Base-by-base conservation (phyloP, 805 yeast genomes). In the Barnettozyma sp. region DNA sequence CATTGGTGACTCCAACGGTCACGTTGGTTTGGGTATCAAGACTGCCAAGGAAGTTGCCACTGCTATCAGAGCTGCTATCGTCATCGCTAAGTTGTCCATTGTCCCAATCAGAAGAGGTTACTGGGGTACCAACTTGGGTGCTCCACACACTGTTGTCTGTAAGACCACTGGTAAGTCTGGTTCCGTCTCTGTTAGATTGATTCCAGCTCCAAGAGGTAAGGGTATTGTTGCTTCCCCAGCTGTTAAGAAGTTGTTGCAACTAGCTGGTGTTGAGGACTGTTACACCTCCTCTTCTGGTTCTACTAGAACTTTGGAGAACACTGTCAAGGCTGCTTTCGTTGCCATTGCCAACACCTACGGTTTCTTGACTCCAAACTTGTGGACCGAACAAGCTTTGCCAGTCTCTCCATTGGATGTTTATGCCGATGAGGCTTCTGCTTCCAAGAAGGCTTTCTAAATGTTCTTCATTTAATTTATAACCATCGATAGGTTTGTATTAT, bases 131-230 rank as follows among this genome's bases (percentile, higher is more conserved):
- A 86, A 87, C 80, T 84, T 92, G 72, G 98, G 98, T 82, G 82
- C 84, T 71, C 98, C 98, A 66, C 98, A 92, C 83, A 84, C 98
- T 56, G 82, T 90, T 66, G 90, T 96, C 63, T 71, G 81, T 73
- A 92, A 92, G 87, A 86, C 88, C 68, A 82, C 97, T 56, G 98
- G 98, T 77, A 92, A 90, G 87, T 92, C 97, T 78, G 98, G 98
- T 82, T 90, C 97, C 71, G 97, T 92, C 65, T 69, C 82, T 50
- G 96, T 90, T 57, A 87, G 98, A 81, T 81, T 92, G 67, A 88
- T 92, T 66, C 98, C 98, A 72, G 98, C 98, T 56, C 97, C 98
- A 81, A 92, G 98, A 81, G 98, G 98, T 90, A 87, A 95, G 70
- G 97, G 97, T 83, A 85, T 92, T 66, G 96, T 92, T 60, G 98